Base-by-base conservation (phyloP, 805 yeast species). In the Metschnikowia lachancei region DNA sequence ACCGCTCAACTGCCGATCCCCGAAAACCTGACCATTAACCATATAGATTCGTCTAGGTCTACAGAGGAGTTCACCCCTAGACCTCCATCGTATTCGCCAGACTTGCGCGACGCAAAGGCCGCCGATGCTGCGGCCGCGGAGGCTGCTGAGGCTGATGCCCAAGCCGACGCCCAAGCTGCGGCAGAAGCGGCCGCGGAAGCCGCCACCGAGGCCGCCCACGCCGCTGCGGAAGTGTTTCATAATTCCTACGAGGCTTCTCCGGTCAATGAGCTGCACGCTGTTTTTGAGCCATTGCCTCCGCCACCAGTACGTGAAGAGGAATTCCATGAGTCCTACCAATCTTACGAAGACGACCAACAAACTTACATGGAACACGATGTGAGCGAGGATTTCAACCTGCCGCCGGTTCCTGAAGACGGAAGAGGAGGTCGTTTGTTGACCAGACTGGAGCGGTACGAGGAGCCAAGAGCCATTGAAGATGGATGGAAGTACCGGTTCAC, bases 401-500 rank as follows among this genome's bases (percentile, higher is more conserved):
- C 14, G 17, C 33, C 33, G 33, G 33, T 30, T 2, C 33, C 3
- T 11, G 33, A 30, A 11, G 33, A 30, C 17, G 8, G 10, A 13
- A 3, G 17, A n/a, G 10, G 33, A 13, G 17, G 34, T 13, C 41
- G 29, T 3, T 14, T 30, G 4, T 18, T 39, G 38, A 4, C 28
- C 31, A 36, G 44, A 16, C 32, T 24, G 16, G 14, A 20, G 22
- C 45, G 36, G 20, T 35, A 13, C 18, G 28, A 36, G 7, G 40
- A 29, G 31, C 40, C 35, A 11, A 18, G 45, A 7, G 39, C 39
- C 2, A 13, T 24, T n/a, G 46, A 43, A 17, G 46, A 43, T 12
- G 46, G 34, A 9, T 44, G 43, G 47, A 44, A 44, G 22, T 44
- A 33, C 16, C 43, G 47, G 12, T 44, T 44, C 19, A 38, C 47